Conservation (phyloP, 768 basidiomycete genomes). For the Termitomyces sp. region DNA sequence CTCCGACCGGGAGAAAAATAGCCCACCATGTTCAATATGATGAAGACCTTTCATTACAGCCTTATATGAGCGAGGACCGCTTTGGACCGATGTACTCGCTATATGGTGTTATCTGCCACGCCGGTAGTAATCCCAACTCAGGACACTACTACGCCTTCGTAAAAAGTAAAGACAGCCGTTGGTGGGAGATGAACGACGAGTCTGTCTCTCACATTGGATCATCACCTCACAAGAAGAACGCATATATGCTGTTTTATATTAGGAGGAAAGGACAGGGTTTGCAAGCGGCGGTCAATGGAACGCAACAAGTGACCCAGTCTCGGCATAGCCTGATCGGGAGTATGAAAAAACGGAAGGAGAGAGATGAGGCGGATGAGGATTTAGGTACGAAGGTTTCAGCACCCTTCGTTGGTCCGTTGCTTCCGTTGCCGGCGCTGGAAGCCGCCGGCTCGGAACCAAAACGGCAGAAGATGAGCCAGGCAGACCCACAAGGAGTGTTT, state of each 20-base stretch:
- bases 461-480: slow-evolving; percentile 16
- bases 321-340: slow-evolving; percentile 36
- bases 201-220: slow-evolving; percentile 39
- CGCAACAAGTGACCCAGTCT: slow-evolving; percentile 16
- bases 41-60: slow-evolving; percentile 62
- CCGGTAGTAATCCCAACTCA: slow-evolving; percentile 87
- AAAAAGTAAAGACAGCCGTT: slow-evolving; percentile 59
- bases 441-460: slow-evolving; percentile 15
- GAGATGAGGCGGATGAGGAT: slow-evolving; percentile 39
- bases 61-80: slow-evolving; percentile 79
- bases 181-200: slow-evolving; percentile 97
- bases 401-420: slow-evolving; percentile 61
- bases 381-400: slow-evolving; percentile 40
- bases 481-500: slow-evolving; percentile 47
- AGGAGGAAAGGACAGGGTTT: slow-evolving; percentile 72
- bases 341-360: slow-evolving; percentile 42
- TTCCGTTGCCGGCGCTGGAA: slow-evolving; percentile 42
- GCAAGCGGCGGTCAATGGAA: slow-evolving; percentile 50
- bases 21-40: slow-evolving; percentile 73
- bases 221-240: slow-evolving; percentile 64
- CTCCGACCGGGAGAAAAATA: slow-evolving; percentile 85
- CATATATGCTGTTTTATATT: slow-evolving; percentile 92
- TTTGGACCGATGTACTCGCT: slow-evolving; percentile 77
- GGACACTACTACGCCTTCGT: slow-evolving; percentile 94
- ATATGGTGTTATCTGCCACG: slow-evolving; percentile 91